Evolutionary conservation across 257 asterid genomes (phyloP).

Genomic region (Cynanchum wilfordii): DNA sequence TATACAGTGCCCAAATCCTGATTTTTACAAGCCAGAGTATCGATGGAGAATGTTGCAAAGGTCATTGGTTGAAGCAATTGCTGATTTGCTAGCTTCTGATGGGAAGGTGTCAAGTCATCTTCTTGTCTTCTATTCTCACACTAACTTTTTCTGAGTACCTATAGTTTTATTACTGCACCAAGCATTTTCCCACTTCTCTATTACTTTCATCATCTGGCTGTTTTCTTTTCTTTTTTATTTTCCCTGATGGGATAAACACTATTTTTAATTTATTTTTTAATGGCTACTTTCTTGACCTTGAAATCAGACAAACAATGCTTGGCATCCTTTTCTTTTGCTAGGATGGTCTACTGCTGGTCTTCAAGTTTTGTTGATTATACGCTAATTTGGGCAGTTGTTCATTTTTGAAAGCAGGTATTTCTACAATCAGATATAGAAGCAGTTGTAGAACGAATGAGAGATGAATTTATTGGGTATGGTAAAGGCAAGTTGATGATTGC

Average conservation of each 20-base stretch:
- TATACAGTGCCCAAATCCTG: slow-evolving; percentile 95
- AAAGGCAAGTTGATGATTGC: slow-evolving; percentile 51
- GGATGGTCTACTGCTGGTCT: background rate
- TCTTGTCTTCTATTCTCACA: background rate
- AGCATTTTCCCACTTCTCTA: background rate
- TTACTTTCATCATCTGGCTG: background rate
- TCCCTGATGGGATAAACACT: too few species aligned
- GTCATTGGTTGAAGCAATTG: slow-evolving; percentile 82
- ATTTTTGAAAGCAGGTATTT: slow-evolving; percentile 51
- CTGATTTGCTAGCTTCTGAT: slow-evolving; percentile 46
- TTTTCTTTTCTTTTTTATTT: too few species aligned
- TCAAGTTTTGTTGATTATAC: background rate
- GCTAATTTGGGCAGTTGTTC: background rate
- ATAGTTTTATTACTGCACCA: background rate
- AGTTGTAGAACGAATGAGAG: slow-evolving; percentile 69
- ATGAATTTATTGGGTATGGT: slow-evolving; percentile 52
- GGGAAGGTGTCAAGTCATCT: slow-evolving; percentile 55
- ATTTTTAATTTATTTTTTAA: too few species aligned
- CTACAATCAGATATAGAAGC: slow-evolving; percentile 88
- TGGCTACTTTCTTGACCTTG: background rate
- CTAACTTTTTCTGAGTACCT: background rate
- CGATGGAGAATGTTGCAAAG: slow-evolving; percentile 90
- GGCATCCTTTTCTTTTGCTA: background rate
- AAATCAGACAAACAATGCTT: background rate
- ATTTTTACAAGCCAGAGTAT: slow-evolving; percentile 74